Conservation (phyloP, 129 eudicot genomes). For the Chrysanthemum makinoi region DNA sequence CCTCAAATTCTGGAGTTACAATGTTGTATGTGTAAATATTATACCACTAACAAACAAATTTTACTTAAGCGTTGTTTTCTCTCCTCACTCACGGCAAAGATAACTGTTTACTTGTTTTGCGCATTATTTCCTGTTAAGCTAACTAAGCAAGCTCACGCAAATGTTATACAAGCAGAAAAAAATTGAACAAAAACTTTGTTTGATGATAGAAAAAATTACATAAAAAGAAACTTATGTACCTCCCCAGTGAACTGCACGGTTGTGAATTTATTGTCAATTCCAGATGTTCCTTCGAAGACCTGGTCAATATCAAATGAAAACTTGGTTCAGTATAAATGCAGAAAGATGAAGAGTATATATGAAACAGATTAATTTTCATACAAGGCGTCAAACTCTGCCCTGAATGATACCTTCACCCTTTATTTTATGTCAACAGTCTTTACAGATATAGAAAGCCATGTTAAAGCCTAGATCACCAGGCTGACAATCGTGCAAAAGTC, state of each 20-base stretch:
- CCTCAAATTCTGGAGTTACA: not conserved
- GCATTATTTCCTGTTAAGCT: slow-evolving; percentile 8
- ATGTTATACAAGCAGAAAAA: slow-evolving; percentile 1
- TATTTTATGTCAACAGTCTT: not conserved
- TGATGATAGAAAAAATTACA: slow-evolving; percentile 2
- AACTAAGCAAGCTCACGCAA: slow-evolving; percentile 16
- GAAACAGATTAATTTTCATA: not conserved
- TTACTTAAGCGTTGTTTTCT: not conserved
- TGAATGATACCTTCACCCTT: no score
- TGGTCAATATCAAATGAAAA: slow-evolving; percentile 24
- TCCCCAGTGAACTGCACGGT: slow-evolving; percentile 98
- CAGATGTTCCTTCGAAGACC: slow-evolving; percentile 99
- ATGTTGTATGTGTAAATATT: not conserved
- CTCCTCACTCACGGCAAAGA: slow-evolving; percentile 11
- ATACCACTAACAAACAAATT: slow-evolving; percentile 7
- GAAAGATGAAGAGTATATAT: not conserved
- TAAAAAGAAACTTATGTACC: slow-evolving; percentile 42
- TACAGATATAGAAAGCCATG: not conserved
- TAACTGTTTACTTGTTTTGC: not conserved
- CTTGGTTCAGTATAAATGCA: slow-evolving; percentile 2
- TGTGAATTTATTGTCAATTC: slow-evolving; percentile 92
- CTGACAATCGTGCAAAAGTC: no score
- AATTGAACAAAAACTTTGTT: not conserved
- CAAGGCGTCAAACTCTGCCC: no score
- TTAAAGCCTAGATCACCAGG: no score